These are phyloP conservation scores for Talaromyces marneffei DNA, from an alignment of 2,329 filamentous ascomycete genomes.

Conservation along the genomic window DNA sequence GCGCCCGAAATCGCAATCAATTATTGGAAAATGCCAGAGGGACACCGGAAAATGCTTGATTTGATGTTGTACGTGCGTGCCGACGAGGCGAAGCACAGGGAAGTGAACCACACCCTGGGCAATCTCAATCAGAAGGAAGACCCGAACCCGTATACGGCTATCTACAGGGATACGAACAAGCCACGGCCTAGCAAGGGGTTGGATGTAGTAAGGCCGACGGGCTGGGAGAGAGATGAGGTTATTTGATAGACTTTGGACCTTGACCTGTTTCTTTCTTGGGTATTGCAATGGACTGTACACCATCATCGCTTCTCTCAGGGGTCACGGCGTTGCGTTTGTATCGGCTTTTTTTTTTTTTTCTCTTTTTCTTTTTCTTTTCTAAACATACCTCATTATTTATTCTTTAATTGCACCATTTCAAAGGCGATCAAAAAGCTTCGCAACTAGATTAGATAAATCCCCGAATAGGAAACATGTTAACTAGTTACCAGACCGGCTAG, in stretches of 20 bases:
- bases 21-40: slow-evolving; percentile 94
- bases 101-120: slow-evolving; percentile 91
- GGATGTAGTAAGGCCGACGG: slow-evolving; percentile 58
- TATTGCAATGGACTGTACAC: too few relatives aligned
- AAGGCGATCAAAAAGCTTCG: neutral
- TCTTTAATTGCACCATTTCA: neutral
- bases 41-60: slow-evolving; percentile 73
- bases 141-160: slow-evolving; percentile 84
- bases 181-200: slow-evolving; percentile 67
- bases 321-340: neutral
- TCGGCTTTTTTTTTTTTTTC: too few relatives aligned
- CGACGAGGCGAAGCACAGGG: slow-evolving; percentile 84
- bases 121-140: slow-evolving; percentile 82
- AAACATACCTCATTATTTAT: neutral
- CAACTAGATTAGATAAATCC: neutral
- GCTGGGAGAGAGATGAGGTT: slow-evolving; percentile 80
- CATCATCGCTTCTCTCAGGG: neutral
- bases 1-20: slow-evolving; percentile 84
- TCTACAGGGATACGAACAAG: slow-evolving; percentile 64
- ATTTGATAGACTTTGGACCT: slow-evolving; percentile 40
- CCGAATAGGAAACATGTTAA: neutral
- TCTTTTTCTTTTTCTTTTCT: too few relatives aligned
- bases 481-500: too few relatives aligned
- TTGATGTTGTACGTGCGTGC: slow-evolving; percentile 81
- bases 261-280: neutral